These are phyloP conservation scores for Cyclanthera cordifolia DNA, from an alignment of 306 rosid species.

Conservation along the genomic window DNA sequence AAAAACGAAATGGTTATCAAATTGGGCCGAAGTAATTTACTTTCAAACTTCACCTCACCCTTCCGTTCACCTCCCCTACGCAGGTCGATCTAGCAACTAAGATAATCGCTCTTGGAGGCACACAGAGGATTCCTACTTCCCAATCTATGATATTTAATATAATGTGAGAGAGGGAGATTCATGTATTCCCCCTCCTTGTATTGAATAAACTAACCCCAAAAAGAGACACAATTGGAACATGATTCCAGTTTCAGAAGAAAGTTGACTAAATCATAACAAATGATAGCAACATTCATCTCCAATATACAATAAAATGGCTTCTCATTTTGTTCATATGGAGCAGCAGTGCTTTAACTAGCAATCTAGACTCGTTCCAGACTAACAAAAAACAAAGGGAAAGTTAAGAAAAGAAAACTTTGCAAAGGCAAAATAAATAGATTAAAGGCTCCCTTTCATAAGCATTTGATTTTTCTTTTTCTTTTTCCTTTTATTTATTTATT, in stretches of 20 bases:
- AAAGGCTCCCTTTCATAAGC: too few relatives aligned
- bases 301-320: neutral
- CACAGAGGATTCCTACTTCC: neutral
- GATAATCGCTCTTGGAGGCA: neutral
- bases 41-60: neutral
- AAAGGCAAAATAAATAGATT: neutral
- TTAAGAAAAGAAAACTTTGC: neutral
- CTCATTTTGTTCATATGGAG: neutral
- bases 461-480: too few relatives aligned
- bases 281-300: neutral
- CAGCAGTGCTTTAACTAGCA: neutral
- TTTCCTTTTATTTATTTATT: too few relatives aligned
- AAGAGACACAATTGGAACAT: slow-evolving; percentile 3
- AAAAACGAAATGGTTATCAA: too few relatives aligned
- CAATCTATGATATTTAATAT: neutral
- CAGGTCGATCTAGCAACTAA: neutral
- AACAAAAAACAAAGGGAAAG: neutral
- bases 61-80: neutral
- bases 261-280: neutral
- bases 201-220: neutral
- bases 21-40: too few relatives aligned
- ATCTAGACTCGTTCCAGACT: neutral
- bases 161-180: neutral
- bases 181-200: neutral
- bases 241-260: neutral